phyloP scores from a whole-genome alignment of 805 yeast genomes.

The Cyberlindnera mrakii region DNA sequence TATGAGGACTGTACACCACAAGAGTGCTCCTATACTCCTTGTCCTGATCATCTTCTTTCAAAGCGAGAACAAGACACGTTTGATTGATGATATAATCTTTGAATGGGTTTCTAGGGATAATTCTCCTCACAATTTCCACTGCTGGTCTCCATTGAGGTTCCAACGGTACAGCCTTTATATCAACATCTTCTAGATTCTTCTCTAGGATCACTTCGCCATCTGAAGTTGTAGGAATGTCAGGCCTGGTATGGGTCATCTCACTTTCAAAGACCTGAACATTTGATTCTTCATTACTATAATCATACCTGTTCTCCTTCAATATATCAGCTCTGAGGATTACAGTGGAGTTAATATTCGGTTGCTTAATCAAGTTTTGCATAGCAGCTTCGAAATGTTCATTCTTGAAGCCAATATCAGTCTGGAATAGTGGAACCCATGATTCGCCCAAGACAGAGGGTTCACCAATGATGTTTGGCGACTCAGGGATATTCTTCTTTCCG shows the following conservation, averaged over 20 bases:
- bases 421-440: conserved; percentile 58
- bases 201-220: conserved; percentile 22
- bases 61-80: conserved; percentile 56
- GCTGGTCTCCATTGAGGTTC: conserved; percentile 28
- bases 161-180: conserved; percentile 28
- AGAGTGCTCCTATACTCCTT: conserved; percentile 35
- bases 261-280: conserved; percentile 19
- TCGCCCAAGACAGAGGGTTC: conserved; percentile 44
- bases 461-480: conserved; percentile 33
- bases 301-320: conserved; percentile 43
- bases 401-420: conserved; percentile 41
- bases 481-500: conserved; percentile 12
- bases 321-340: conserved; percentile 87
- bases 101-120: conserved; percentile 87
- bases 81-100: conserved; percentile 82
- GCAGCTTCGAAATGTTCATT: conserved; percentile 62
- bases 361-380: conserved; percentile 69
- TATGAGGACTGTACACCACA: conserved; percentile 76
- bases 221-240: conserved; percentile 26
- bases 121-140: conserved; percentile 64
- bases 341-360: conserved; percentile 89
- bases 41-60: conserved; percentile 19
- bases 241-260: conserved; percentile 22
- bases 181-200: conserved; percentile 36
- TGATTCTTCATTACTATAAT: conserved; percentile 24